Conservation (phyloP, 768 basidiomycete species). For the Tricholoma hemisulphureum region DNA sequence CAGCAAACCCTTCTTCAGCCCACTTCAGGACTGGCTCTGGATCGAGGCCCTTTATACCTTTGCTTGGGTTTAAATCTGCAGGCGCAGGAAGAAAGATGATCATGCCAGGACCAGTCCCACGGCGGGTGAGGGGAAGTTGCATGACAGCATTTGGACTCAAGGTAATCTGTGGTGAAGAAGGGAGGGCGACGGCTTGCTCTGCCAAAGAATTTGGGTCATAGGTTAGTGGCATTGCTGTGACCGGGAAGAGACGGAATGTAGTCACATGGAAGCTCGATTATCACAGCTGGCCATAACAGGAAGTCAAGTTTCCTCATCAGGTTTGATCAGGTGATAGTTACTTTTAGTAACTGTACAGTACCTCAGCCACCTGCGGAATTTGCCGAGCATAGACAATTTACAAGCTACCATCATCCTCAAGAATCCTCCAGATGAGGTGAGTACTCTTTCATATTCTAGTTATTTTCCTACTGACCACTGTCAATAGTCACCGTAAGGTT, state of each 20-base stretch:
- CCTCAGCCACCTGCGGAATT: slow-evolving; percentile 36
- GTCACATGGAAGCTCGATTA: slow-evolving; percentile 1
- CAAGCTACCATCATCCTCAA: slow-evolving; percentile 38
- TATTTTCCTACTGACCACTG: slow-evolving; percentile 13
- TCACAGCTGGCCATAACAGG: slow-evolving; percentile 5
- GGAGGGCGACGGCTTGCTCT: slow-evolving; percentile 42
- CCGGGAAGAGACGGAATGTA: not conserved
- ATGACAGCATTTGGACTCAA: slow-evolving; percentile 33
- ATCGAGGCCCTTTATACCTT: slow-evolving; percentile 36
- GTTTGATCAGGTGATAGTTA: not conserved
- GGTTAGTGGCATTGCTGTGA: slow-evolving; percentile 13
- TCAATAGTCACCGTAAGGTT: slow-evolving; percentile 86
- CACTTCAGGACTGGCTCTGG: slow-evolving; percentile 51
- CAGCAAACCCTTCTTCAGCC: slow-evolving; percentile 55
- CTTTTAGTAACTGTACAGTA: slow-evolving; percentile 37
- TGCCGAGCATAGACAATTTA: slow-evolving; percentile 30
- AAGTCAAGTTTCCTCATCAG: slow-evolving; percentile 11
- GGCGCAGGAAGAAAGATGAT: slow-evolving; percentile 40
- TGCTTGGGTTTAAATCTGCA: slow-evolving; percentile 23
- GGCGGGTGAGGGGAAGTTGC: slow-evolving; percentile 48
- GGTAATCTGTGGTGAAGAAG: slow-evolving; percentile 36
- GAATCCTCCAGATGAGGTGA: slow-evolving; percentile 64
- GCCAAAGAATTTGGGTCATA: slow-evolving; percentile 41
- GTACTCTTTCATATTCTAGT: slow-evolving; percentile 19
- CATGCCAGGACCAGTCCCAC: slow-evolving; percentile 48